phyloP scores from a whole-genome alignment of 2,329 filamentous ascomycete species.

The Trichophyton schoenleinii region DNA sequence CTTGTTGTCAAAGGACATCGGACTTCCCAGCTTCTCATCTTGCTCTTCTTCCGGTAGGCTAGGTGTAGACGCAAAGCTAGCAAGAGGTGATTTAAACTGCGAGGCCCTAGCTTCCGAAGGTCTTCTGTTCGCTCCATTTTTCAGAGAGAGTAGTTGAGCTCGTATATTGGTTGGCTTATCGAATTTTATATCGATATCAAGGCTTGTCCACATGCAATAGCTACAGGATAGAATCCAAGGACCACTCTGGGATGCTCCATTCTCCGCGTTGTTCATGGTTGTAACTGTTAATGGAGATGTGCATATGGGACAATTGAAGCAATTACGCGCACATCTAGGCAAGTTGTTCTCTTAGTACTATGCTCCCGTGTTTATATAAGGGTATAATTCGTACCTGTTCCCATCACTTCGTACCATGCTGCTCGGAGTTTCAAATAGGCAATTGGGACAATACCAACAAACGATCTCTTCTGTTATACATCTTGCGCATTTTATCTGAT shows the following conservation, averaged over 20 bases:
- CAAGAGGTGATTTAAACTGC: conserved; percentile 26
- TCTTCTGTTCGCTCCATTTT: conserved; percentile 34
- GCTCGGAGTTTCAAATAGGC: conserved; percentile 89
- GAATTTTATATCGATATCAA: conserved; percentile 81
- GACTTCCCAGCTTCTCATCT: conserved; percentile 16
- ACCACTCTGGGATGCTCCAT: conserved; percentile 33
- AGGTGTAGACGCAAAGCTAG: conserved; percentile 22
- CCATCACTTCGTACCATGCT: conserved; percentile 86
- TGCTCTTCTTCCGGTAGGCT: conserved; percentile 17
- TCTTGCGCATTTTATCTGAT: conserved; percentile 84
- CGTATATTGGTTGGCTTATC: conserved; percentile 80
- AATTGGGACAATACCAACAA: conserved; percentile 89
- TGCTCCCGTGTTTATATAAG: neutral
- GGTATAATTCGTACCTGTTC: conserved; percentile 55
- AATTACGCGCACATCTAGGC: conserved; percentile 74
- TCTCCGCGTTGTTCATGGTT: conserved; percentile 48
- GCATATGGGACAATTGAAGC: conserved; percentile 89
- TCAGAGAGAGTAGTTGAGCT: conserved; percentile 61
- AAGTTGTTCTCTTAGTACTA: neutral
- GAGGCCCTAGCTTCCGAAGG: conserved; percentile 25
- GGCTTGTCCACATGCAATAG: conserved; percentile 86
- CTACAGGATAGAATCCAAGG: conserved; percentile 73
- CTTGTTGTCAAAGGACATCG: conserved; percentile 24
- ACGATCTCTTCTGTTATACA: conserved; percentile 90
- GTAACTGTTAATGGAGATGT: conserved; percentile 66